Percentiles rank a stretch among this genome's conserved stretches.
Conservation (phyloP, 129 eudicot species). For the Centella asiatica region DNA sequence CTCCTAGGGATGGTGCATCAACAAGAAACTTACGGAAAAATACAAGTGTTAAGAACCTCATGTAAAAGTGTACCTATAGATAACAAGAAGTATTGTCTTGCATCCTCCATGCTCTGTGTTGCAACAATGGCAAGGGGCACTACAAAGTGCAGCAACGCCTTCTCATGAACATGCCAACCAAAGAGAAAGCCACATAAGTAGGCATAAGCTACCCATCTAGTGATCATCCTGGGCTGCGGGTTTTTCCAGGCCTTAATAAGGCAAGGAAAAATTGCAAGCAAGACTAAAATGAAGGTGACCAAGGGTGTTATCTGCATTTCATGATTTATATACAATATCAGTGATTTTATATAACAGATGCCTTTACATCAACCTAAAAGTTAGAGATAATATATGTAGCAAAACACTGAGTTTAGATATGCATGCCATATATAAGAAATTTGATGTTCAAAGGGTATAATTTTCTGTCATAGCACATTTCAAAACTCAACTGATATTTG, state of each 20-base stretch:
- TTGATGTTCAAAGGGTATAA: neutral
- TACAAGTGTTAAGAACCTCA: neutral
- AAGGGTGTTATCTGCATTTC: conserved; percentile 73
- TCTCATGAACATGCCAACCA: conserved; percentile 99
- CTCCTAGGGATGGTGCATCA: neutral
- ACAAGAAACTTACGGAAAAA: neutral
- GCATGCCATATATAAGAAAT: neutral
- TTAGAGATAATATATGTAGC: too few species aligned
- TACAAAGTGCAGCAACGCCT: conserved; percentile 91
- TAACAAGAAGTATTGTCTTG: conserved; percentile 67
- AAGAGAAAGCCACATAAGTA: conserved; percentile 88
- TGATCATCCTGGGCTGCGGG: conserved; percentile 77
- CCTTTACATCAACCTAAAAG: too few species aligned
- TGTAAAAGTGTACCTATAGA: conserved; percentile 52
- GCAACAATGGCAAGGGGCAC: conserved; percentile 70
- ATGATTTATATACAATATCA: neutral
- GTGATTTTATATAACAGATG: too few species aligned
- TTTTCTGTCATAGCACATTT: neutral
- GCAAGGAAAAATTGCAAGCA: conserved; percentile 67
- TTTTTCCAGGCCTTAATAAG: conserved; percentile 70
- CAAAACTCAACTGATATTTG: neutral
- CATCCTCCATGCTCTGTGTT: conserved; percentile 58
- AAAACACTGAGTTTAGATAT: too few species aligned
- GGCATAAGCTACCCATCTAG: conserved; percentile 89
- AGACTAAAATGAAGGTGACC: conserved; percentile 51